Evolutionary conservation across 2,329 filamentous ascomycete genomes (phyloP), one percentile per base, ranked within the genome.

Genomic region (Colletotrichum caudatum): DNA sequence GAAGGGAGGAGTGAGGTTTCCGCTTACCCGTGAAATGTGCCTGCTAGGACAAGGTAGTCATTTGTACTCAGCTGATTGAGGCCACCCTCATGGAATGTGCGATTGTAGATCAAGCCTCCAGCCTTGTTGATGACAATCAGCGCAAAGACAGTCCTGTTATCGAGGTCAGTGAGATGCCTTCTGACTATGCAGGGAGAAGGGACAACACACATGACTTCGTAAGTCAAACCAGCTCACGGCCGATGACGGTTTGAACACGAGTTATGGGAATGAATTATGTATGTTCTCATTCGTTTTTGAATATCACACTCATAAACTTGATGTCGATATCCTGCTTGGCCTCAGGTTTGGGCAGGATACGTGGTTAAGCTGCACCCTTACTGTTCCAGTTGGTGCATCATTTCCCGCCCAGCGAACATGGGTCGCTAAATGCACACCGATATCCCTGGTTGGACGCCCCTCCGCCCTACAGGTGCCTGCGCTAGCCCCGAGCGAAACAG

Each of bases 71-170:
- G 91, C 80, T 95, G 94, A 81, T 93, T 93, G 71, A 99, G 89
- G 57, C 89, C 93, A 72, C 90, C 93, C 54, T 95, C 90, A 78
- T 95, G 91, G 82, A 99, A 98, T 79, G 94, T 93, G 77, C 94
- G 94, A 83, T 98, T 95, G 87, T 97, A 99, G 82, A 99, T 92
- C 65, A 99, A 89, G 77, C 96, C 96, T 72, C 95, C 96, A 75
- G 96, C 95, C 88, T 99, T 99, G 87, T 98, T 98, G 86, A 99
- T 97, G 81, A 99, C 92, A 81, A 98, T 94, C 79, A 99, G 92
- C 71, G 95, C 91, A 82, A 97, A 96, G 81, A 99, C 93, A 75
- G 94, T 93, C 96, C 95, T 98, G 76, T 64, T 44, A 61, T 48
- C 23, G 18, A 50, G 60, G 23, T 69, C 12, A 69, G 60, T 41